phyloP scores from a whole-genome alignment of 1,284 basidiomycete genomes.

The Ceratobasidium sp. region DNA sequence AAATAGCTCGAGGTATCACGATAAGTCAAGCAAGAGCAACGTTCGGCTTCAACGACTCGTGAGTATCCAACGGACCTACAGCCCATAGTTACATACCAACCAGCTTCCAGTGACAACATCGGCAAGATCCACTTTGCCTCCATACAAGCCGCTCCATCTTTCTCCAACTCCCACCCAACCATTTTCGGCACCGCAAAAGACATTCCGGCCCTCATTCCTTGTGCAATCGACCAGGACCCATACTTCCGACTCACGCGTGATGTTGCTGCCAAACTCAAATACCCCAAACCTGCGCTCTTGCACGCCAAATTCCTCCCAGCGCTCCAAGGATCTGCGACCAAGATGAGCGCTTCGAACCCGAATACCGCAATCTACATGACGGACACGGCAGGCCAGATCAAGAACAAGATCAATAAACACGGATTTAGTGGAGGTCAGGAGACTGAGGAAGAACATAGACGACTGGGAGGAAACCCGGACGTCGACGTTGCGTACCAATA shows the following conservation, averaged over 20 bases:
- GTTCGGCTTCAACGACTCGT: constrained; percentile 97
- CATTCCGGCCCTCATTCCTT: constrained; percentile 95
- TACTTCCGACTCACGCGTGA: constrained; percentile 99
- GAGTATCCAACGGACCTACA: constrained; percentile 56
- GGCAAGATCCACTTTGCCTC: constrained; percentile 98
- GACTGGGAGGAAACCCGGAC: constrained; percentile 91
- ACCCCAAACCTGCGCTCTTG: constrained; percentile 92
- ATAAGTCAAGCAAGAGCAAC: constrained; percentile 94
- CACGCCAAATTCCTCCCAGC: constrained; percentile 99
- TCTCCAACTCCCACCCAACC: constrained; percentile 98
- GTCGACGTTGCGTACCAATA: constrained; percentile 98
- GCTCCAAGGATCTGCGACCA: constrained; percentile 96
- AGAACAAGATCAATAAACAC: constrained; percentile 97
- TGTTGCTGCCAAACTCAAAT: constrained; percentile 92
- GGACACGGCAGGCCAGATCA: constrained; percentile 93
- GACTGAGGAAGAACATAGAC: constrained; percentile 93
- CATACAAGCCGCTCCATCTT: constrained; percentile 97
- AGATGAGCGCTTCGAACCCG: constrained; percentile 96
- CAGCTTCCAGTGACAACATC: constrained; percentile 86
- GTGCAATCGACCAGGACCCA: constrained; percentile 97
- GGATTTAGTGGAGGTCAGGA: constrained; percentile 92
- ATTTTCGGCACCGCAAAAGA: constrained; percentile 91
- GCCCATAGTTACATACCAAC: neutral
- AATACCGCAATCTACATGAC: constrained; percentile 96
- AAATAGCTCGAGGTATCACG: constrained; percentile 93